Percentiles rank a stretch among this genome's conserved stretches.
phyloP scores from a whole-genome alignment of 1,284 basidiomycete species.

The Tetrapyrgos nigripes region DNA sequence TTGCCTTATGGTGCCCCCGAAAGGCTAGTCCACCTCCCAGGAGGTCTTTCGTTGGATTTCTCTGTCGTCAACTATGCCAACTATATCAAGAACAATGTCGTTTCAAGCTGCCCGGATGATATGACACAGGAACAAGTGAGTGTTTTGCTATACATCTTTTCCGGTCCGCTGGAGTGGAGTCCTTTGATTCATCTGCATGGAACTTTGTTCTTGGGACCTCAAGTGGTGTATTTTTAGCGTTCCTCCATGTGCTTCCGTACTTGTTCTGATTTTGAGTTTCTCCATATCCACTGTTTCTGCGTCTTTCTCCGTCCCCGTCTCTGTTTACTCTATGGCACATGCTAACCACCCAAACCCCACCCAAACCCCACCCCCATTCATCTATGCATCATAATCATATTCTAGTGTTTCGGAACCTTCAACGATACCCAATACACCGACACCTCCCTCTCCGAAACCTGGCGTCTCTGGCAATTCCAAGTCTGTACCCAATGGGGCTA shows the following conservation, averaged over 20 bases:
- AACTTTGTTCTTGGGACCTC: not conserved
- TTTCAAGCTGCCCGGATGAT: constrained; percentile 61
- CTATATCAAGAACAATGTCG: constrained; percentile 77
- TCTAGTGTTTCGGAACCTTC: constrained; percentile 86
- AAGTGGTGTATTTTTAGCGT: not conserved
- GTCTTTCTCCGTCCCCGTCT: not conserved
- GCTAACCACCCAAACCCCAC: not conserved
- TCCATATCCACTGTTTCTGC: not conserved
- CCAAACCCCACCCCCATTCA: too few relatives aligned
- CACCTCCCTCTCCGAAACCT: constrained; percentile 69
- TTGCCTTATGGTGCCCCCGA: constrained; percentile 51
- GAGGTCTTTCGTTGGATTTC: constrained; percentile 56
- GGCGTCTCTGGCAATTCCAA: constrained; percentile 93
- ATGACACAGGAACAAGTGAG: constrained; percentile 66
- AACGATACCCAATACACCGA: constrained; percentile 72
- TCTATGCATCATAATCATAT: too few relatives aligned
- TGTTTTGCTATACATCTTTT: constrained; percentile 7
- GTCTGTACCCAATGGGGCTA: constrained; percentile 96
- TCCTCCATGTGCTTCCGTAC: not conserved
- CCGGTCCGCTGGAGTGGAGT: too few relatives aligned
- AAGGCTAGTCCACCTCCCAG: constrained; percentile 49
- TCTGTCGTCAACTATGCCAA: constrained; percentile 78
- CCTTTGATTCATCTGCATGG: not conserved
- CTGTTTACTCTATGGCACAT: not conserved
- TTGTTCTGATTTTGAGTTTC: not conserved